A percentile compares a stretch with the other conserved stretches of the same genome.
phyloP scores from a whole-genome alignment of 768 basidiomycete genomes.

The Lepiota brunneoincarnata region DNA sequence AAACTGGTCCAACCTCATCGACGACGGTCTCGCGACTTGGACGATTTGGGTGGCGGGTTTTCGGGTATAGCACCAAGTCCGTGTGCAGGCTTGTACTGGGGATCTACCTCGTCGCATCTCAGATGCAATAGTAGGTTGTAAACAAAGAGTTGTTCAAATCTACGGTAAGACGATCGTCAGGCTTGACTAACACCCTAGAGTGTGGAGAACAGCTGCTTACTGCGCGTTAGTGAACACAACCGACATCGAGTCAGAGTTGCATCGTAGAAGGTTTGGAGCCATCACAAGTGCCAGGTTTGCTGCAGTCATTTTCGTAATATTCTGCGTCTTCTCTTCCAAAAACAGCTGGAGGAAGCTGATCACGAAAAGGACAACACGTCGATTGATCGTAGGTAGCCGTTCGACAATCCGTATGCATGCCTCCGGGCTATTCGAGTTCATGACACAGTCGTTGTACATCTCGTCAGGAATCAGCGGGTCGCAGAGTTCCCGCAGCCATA shows the following conservation, averaged over 20 bases:
- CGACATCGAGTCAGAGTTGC: conserved; percentile 83
- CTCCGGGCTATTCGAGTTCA: conserved; percentile 59
- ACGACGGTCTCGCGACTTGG: conserved; percentile 8
- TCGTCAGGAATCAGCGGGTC: conserved; percentile 92
- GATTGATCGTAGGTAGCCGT: conserved; percentile 80
- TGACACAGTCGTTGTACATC: conserved; percentile 88
- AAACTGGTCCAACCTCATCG: background rate
- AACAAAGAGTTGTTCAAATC: conserved; percentile 88
- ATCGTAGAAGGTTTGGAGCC: conserved; percentile 87
- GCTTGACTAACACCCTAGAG: background rate
- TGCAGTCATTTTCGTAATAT: conserved; percentile 84
- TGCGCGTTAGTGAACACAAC: conserved; percentile 90
- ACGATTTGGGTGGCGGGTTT: conserved; percentile 6
- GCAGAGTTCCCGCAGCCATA: conserved; percentile 90
- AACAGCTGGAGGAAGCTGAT: conserved; percentile 92
- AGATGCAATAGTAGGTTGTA: conserved; percentile 81
- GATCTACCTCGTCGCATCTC: conserved; percentile 71
- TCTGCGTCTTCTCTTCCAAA: conserved; percentile 71
- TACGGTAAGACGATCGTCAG: conserved; percentile 23
- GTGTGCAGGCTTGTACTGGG: conserved; percentile 73
- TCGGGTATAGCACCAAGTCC: conserved; percentile 70
- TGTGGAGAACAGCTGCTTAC: conserved; percentile 45
- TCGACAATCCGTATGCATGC: conserved; percentile 74
- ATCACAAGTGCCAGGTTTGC: conserved; percentile 87
- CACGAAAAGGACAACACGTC: conserved; percentile 83